A percentile compares a stretch with the other conserved stretches of the same genome.
Evolutionary conservation across 768 basidiomycete species (phyloP).

Genomic region (Termitomyces sp.): DNA sequence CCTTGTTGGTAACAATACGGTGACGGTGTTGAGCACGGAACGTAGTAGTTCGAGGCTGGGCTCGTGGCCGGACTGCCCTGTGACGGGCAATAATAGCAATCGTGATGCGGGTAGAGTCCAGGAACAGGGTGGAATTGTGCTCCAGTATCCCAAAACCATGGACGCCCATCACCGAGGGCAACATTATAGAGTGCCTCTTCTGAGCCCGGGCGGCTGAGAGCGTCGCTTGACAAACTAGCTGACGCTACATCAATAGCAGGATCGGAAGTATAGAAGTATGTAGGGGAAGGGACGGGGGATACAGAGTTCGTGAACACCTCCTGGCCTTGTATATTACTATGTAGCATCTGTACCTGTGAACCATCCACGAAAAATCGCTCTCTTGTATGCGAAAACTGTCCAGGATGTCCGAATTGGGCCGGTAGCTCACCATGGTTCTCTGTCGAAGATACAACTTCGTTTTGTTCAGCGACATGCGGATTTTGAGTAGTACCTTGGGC

Average conservation of each 20-base stretch:
- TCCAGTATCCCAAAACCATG: constrained; percentile 10
- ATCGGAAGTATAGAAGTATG: constrained; percentile 27
- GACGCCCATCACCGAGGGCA: not conserved
- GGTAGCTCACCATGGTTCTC: constrained; percentile 6
- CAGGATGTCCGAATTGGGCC: constrained; percentile 22
- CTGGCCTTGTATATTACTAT: constrained; percentile 21
- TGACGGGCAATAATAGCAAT: constrained; percentile 28
- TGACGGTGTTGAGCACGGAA: constrained; percentile 14
- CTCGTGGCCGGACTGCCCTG: constrained; percentile 11
- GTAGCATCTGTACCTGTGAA: constrained; percentile 18
- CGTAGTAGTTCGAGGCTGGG: constrained; percentile 5
- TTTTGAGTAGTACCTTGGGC: not conserved
- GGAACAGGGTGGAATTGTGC: constrained; percentile 8
- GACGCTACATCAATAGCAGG: constrained; percentile 23
- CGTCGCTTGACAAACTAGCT: constrained; percentile 15
- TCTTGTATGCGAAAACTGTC: constrained; percentile 28
- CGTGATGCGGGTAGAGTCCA: constrained; percentile 12
- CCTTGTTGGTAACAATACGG: constrained; percentile 10
- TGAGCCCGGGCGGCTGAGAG: not conserved
- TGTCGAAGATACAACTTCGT: not conserved
- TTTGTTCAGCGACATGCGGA: constrained; percentile 1
- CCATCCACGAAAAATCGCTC: constrained; percentile 24
- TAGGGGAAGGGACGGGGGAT: constrained; percentile 23
- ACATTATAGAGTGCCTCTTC: constrained; percentile 35
- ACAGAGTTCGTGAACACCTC: constrained; percentile 11